These are phyloP conservation scores for Epichloe baconii DNA, from an alignment of 2,329 filamentous ascomycete genomes.

Conservation along the genomic window DNA sequence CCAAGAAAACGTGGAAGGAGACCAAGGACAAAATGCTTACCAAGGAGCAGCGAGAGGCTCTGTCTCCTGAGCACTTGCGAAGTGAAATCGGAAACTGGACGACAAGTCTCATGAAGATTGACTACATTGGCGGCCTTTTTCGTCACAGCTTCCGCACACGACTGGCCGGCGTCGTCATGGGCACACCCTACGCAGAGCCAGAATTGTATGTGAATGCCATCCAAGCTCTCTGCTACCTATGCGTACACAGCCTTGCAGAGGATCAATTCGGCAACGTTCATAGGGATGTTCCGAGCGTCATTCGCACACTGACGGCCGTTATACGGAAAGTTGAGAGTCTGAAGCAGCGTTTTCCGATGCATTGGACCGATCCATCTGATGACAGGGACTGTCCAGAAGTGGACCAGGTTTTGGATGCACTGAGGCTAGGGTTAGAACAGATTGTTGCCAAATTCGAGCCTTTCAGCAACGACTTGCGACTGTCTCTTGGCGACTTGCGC, in stretches of 20 bases:
- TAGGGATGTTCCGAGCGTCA: constrained; percentile 59
- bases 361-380: constrained; percentile 68
- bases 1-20: constrained; percentile 35
- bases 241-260: constrained; percentile 62
- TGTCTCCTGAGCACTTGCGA: constrained; percentile 35
- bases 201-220: constrained; percentile 58
- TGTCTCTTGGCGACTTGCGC: constrained; percentile 59
- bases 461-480: constrained; percentile 57
- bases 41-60: constrained; percentile 40
- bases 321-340: constrained; percentile 60
- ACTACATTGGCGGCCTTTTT: constrained; percentile 53
- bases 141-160: constrained; percentile 54
- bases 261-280: constrained; percentile 82
- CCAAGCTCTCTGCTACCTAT: constrained; percentile 55
- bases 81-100: constrained; percentile 35
- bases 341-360: constrained; percentile 41
- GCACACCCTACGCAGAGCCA: constrained; percentile 57
- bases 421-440: constrained; percentile 52
- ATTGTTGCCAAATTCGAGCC: constrained; percentile 61
- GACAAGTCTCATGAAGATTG: constrained; percentile 30
- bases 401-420: constrained; percentile 50
- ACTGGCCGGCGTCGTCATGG: constrained; percentile 55
- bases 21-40: constrained; percentile 35
- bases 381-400: constrained; percentile 48
- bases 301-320: constrained; percentile 58